These are phyloP conservation scores for Rhodotorula kratochvilovae DNA, from an alignment of 768 basidiomycete genomes.

Conservation along the genomic window DNA sequence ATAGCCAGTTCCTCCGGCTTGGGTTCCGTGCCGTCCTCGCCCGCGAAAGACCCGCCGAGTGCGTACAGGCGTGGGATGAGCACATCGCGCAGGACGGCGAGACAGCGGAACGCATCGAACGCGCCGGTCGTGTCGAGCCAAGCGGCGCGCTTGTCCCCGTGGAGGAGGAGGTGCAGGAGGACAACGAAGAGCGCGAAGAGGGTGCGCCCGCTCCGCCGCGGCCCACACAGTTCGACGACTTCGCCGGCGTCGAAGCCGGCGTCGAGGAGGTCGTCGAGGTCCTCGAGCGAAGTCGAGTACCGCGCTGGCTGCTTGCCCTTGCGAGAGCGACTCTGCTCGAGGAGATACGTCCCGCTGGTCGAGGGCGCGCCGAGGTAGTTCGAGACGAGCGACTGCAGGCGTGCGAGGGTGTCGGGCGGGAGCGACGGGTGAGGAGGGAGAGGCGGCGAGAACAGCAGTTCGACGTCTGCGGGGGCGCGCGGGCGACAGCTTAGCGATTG, in stretches of 20 bases:
- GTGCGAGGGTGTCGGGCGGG: not conserved
- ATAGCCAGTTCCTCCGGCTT: slow-evolving; percentile 9
- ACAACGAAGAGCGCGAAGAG: slow-evolving; percentile 6
- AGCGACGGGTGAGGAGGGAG: slow-evolving; percentile 5
- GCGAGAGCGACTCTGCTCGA: not conserved
- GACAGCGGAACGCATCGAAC: slow-evolving; percentile 24
- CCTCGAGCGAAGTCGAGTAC: slow-evolving; percentile 1
- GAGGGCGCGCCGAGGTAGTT: not conserved
- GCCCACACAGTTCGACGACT: slow-evolving; percentile 9
- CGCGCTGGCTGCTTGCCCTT: not conserved
- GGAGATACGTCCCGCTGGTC: not conserved
- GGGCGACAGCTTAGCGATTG: too few relatives aligned
- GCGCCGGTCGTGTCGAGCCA: slow-evolving; percentile 18
- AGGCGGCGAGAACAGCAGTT: not conserved
- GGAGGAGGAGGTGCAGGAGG: slow-evolving; percentile 8
- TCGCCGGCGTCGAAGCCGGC: slow-evolving; percentile 7
- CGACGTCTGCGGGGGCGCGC: not conserved
- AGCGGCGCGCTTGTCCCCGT: not conserved
- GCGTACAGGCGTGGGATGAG: slow-evolving; percentile 10
- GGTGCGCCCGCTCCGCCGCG: not conserved
- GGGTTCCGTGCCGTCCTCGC: not conserved
- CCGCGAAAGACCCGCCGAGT: not conserved
- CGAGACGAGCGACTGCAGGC: not conserved
- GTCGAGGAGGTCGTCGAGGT: slow-evolving; percentile 14
- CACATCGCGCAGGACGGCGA: slow-evolving; percentile 15